Evolutionary conservation across 2,329 filamentous ascomycete genomes (phyloP).

Genomic region (Lachnellula hyalina): DNA sequence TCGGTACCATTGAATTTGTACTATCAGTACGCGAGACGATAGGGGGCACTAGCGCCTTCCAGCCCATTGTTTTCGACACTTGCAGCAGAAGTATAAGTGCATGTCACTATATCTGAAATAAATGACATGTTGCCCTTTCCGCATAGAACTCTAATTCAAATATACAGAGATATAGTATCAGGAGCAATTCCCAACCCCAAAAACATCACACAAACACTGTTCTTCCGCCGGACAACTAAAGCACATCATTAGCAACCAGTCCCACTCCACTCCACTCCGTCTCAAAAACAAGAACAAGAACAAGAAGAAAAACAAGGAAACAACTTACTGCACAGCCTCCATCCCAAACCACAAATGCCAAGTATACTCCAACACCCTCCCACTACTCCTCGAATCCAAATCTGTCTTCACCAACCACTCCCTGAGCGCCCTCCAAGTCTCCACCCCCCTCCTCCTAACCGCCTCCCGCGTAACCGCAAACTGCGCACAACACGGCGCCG

Average conservation of each 20-base stretch:
- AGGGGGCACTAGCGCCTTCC: no score
- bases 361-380: constrained; percentile 56
- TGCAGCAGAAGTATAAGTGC: no score
- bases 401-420: constrained; percentile 53
- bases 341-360: constrained; percentile 62
- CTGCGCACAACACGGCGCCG: constrained; percentile 57
- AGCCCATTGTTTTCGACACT: no score
- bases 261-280: background rate
- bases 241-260: background rate
- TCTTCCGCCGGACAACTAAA: constrained; percentile 13
- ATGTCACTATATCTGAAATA: no score
- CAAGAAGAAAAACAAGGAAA: background rate
- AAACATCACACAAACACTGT: constrained; percentile 13
- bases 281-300: background rate
- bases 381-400: constrained; percentile 47
- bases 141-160: no score
- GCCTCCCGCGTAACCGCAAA: constrained; percentile 53
- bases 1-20: no score
- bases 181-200: constrained; percentile 9
- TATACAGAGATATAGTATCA: background rate
- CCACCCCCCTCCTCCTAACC: constrained; percentile 40
- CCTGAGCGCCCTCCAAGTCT: constrained; percentile 51
- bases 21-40: no score
- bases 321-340: constrained; percentile 37
- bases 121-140: no score